Conservation (phyloP, 495 filamentous ascomycete species). For the Penicillium lividum region DNA sequence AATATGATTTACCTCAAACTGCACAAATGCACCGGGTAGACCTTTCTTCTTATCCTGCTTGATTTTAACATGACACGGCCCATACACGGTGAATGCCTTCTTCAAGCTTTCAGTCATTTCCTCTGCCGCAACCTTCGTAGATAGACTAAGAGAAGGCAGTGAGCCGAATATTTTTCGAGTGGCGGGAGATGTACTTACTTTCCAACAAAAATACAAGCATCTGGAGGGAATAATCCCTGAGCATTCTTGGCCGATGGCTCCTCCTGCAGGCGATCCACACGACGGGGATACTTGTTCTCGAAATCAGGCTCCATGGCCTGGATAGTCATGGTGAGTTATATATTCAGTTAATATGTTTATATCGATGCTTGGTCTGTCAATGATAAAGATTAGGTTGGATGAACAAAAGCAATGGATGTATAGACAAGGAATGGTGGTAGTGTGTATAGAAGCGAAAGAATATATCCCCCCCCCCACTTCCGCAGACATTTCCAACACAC, state of each 20-base stretch:
- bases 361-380: not conserved
- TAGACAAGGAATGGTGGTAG: not conserved
- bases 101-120: slow-evolving; percentile 16
- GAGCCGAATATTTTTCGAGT: not conserved
- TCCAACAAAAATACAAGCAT: slow-evolving; percentile 30
- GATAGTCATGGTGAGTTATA: slow-evolving; percentile 1
- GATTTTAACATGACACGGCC: slow-evolving; percentile 24
- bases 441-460: not conserved
- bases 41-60: slow-evolving; percentile 23
- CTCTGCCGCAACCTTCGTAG: slow-evolving; percentile 16
- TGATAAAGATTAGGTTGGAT: not conserved
- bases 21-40: slow-evolving; percentile 25
- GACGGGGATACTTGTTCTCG: slow-evolving; percentile 19
- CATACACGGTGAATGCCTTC: slow-evolving; percentile 12
- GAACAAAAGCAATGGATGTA: not conserved
- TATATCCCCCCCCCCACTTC: not conserved
- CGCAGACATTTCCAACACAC: not conserved
- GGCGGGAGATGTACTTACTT: slow-evolving; percentile 16
- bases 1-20: slow-evolving; percentile 22
- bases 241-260: slow-evolving; percentile 26
- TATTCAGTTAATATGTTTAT: not conserved
- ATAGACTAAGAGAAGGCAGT: slow-evolving; percentile 13
- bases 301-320: slow-evolving; percentile 1
- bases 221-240: slow-evolving; percentile 28
- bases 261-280: slow-evolving; percentile 21